Evolutionary conservation across 139 green algal species (phyloP), one percentile per base, ranked within the genome.

Genomic region (Chlorella sp.): DNA sequence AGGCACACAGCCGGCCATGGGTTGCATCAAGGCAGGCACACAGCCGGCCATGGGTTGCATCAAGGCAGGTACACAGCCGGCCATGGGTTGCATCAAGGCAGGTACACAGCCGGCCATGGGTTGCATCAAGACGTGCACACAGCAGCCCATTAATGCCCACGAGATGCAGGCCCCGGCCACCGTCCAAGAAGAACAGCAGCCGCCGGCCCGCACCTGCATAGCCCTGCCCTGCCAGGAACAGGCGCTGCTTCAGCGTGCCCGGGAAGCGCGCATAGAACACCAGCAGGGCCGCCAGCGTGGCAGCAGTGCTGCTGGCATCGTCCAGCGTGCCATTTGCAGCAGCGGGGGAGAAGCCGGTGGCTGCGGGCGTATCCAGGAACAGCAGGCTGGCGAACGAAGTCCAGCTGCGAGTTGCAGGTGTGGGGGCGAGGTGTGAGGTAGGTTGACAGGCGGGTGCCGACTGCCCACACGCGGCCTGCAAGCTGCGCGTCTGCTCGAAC

Each of bases 281-380:
- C 8, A 26, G 73, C 13, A 80, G 73, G 3, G 46, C 44, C 73
- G 51, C 40, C 46, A 80, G 46, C 28, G 62, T 80, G 73, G 62
- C 73, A 1, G 73, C 46, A 2, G 73, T 80, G 32, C 44, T 80
- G 73, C 62, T 60, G 2, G 51, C 51, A 24, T 24, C 51, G 24
- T 60, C 51, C 14, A 24, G 11, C 2, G 51, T 65, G 73, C n/a
- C 73, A 32, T 58, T 46, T 0, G 44, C 73, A 36, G 72, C 72
- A 58, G 72, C 64, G 5, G 32, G 7, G 2, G 73, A 67, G 73
- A 80, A 80, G 73, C 73, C 46, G 73, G 73, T 80, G 73, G 62
- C 41, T 48, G 73, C 73, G 13, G 73, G 73, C 44, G 73, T 64
- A n/a, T 80, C 73, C 32, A 65, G 73, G 46, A 65, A 80, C 46